Base-by-base conservation (phyloP, 1,139 yeast species). In the Saccharomyces hybrid region DNA sequence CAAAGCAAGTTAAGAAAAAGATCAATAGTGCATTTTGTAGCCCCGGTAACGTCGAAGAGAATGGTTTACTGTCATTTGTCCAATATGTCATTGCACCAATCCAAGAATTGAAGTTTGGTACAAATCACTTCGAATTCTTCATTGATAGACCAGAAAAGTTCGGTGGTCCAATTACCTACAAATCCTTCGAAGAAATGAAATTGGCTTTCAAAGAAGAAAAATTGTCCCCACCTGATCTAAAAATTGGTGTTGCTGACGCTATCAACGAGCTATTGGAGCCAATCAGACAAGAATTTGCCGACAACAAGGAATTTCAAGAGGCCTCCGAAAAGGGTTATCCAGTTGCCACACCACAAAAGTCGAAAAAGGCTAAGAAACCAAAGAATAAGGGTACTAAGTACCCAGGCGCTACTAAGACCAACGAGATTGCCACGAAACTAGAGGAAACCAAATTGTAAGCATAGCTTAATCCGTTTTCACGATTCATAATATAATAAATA, bases 121-220 rank as follows among this genome's bases (percentile, higher is more conserved):
- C 75, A 5, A 81, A 78, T 13, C 71, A 72, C 58, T 88, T 81
- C 69, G 74, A 76, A 52, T 88, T 93, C 75, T 76, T 73, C 70
- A 83, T 95, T 63, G 83, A 86, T 67, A 86, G 99, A 74, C 98
- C 97, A 49, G 99, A 93, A 69, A 86, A 93, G 75, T 95, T 88
- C 71, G 99, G 99, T 63, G 99, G 99, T 52, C 86, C 95, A 62
- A 77, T 93, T 56, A 77, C 84, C 50, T 95, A 82, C 78, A 70
- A 70, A 50, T 78, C 88, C 27, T 76, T 88, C 62, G 90, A 81
- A n/a, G 78, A 81, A 38, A 76, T 93, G 66, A 85, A 86, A 70
- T 74, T 75, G 44, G 97, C 86, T 63, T 95, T 79, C 72, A 83
- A 79, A 50, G 77, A 79, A 28, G 87, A 85, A 65, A 81, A 81